Evolutionary conservation across 768 basidiomycete species (phyloP), one percentile per base, ranked within the genome.

Genomic region (Mycena leptocephala): DNA sequence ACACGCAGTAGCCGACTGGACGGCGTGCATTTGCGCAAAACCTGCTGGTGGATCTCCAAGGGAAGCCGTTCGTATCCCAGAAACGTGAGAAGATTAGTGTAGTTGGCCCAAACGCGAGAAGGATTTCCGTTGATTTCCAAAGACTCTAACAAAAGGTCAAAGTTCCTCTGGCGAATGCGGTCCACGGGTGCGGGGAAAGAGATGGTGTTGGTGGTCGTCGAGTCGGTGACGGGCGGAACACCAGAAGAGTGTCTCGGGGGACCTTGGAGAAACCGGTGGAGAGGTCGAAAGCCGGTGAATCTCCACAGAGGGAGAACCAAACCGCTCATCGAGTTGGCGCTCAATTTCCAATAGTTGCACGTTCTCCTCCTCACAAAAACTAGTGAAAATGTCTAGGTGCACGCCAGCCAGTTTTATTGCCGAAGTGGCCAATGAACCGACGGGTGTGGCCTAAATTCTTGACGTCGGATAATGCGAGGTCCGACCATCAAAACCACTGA

Each of bases 1-100:
- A 82, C 78, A 33, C 93, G 92, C 32, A 94, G 85, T 32, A 85
- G 75, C 18, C 84, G 79, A 33, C 87, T 83, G 2, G 90, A 81
- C 5, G 90, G 90, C 1, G 92, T 90, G 79, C 94, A 95, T 74
- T 87, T 90, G 48, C 94, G 91, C 26, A 96, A 89, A 70, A 95
- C 94, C 48, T 87, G 84, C 79, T 92, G 93, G 84, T 96, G 95
- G 24, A 93, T 76, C 76, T 93, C 88, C 30, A 94, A 82, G 16
- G 95, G 93, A 48, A 95, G 84, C 18, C 82, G 82, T 35, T 89
- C 85, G 76, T 86, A 84, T 39, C 89, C 92, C 51, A 89, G 80
- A 70, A 86, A 81, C 75, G 87, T 86, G 66, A 93, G 83, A 63
- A 94, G 85, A 73, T 91, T 91, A 67, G 87, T 84, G 83, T 96